Evolutionary conservation across 495 filamentous ascomycete genomes (phyloP), one percentile per base, ranked within the genome.

Genomic region (Neurospora discreta): DNA sequence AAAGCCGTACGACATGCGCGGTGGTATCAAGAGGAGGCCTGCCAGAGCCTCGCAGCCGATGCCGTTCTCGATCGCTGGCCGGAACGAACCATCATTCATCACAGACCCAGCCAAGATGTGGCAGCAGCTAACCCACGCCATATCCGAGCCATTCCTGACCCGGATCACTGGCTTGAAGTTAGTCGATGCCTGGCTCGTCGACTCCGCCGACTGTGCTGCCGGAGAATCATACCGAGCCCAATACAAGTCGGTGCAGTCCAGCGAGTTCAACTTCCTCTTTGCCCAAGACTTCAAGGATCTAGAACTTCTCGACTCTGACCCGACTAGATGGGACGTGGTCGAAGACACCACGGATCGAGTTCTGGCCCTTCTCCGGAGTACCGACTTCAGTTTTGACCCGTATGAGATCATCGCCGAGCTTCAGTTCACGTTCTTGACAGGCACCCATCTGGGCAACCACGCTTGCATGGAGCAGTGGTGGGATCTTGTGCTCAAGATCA

Each of bases 401-500:
- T 72, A 75, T 78, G 90, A 86, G 71, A 75, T 98, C 5, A 79
- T 96, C n/a, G 95, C 94, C 46, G 94, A 98, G 77, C 76, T 98
- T 52, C 93, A 98, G 75, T 91, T 96, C 75, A 86, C 89, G 42
- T 98, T 95, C 80, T 75, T 98, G 5, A 92, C 91, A 78, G 90
- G 93, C 13, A 83, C 93, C 72, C 91, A 90, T 33, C 84, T 98
- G 58, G 91, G 91, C 79, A 98, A 96, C 77, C 87, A 89, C 74
- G 93, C 93, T 1, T 97, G 92, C 77, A 84, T 94, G 33, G 90
- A 94, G 75, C 93, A 97, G 74, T 99, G 94, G 94, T 92, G 91
- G 80, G 84, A 92, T 72, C 76, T 96, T 38, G 80, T 94, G 8
- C 79, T 78, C 70, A 84, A 84, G 42, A 82, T 97, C 40, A 80